A percentile compares a stretch with the other conserved stretches of the same genome.
These are phyloP conservation scores for Byssochlamys sp. DNA, from an alignment of 2,329 filamentous ascomycete species.

Conservation along the genomic window DNA sequence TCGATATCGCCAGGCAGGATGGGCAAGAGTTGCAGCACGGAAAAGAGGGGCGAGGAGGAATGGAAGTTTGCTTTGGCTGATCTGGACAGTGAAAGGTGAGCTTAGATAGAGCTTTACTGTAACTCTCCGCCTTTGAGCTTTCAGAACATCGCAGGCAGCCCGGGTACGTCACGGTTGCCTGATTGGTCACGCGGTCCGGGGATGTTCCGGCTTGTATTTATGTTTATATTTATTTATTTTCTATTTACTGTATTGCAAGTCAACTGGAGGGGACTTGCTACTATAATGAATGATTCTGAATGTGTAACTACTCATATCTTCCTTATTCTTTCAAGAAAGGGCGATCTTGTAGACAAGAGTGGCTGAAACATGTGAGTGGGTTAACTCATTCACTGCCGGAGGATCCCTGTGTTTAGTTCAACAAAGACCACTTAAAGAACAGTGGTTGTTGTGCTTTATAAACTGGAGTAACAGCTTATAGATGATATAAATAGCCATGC, in stretches of 20 bases:
- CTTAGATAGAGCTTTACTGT: not conserved
- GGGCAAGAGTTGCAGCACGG: slow-evolving; percentile 6
- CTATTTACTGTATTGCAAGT: not conserved
- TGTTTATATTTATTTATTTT: not conserved
- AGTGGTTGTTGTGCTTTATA: too few species aligned
- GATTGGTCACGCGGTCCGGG: slow-evolving; percentile 26
- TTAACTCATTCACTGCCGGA: not conserved
- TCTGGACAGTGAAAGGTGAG: not conserved
- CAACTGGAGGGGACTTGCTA: not conserved
- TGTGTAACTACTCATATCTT: not conserved
- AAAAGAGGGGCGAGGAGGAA: slow-evolving; percentile 8
- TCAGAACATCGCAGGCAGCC: not conserved
- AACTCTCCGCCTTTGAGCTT: not conserved
- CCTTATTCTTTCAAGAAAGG: not conserved
- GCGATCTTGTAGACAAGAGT: not conserved
- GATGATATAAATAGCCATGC: too few species aligned
- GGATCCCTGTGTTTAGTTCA: not conserved
- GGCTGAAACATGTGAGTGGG: not conserved
- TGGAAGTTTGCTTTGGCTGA: not conserved
- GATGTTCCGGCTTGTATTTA: slow-evolving; percentile 10
- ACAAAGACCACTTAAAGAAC: not conserved
- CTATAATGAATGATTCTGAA: not conserved
- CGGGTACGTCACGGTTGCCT: slow-evolving; percentile 29
- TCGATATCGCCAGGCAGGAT: slow-evolving; percentile 9
- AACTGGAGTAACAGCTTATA: too few species aligned